Base-by-base conservation (phyloP, 805 yeast species). In the Phaffomyces thermotolerans region DNA sequence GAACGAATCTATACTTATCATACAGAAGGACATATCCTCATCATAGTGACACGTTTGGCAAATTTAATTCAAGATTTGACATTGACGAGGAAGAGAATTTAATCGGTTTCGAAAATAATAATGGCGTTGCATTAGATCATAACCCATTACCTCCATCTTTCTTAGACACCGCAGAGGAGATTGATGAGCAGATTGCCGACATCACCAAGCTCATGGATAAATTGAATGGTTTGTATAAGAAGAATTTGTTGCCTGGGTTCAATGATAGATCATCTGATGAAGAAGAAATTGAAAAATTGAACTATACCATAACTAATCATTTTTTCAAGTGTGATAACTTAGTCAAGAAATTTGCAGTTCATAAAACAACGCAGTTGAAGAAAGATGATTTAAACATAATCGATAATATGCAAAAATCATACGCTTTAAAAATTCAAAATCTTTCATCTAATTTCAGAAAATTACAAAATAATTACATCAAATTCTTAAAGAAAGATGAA, bases 11-110 rank as follows among this genome's bases (percentile, higher is more conserved):
- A 51, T 91, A 73, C 63, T 68, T 89, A 20, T 88, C 97, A 37
- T 91, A 85, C 59, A 78, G 99, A 50, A 78, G 93, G 47, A 89
- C 98, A 10, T 83, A 81, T 45, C 95, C 95, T 0, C 89, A 89
- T 52, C 77, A 73, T 36, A 32, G 62, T 43, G 52, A 56, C 37
- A 39, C 52, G 1, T 36, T 39, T 27, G 47, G 43, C 8, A 37
- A 34, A 14, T 34, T 37, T 40, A 27, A 27, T 13, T 36, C 58
- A 7, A 44, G 54, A 24, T 55, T 58, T 40, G 55, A 55, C 45
- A 45, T 58, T n/a, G 62, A 56, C 20, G 59, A 53, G 24, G 66
- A 59, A 22, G 64, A 59, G 40, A 61, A 57, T 29, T 64, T 60
- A 6, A 62, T 57, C 8, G 53, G 53, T 49, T 20, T 38, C 12